Conservation (phyloP, 352 stramenopile species). For the Phytopythium ostracodes region DNA sequence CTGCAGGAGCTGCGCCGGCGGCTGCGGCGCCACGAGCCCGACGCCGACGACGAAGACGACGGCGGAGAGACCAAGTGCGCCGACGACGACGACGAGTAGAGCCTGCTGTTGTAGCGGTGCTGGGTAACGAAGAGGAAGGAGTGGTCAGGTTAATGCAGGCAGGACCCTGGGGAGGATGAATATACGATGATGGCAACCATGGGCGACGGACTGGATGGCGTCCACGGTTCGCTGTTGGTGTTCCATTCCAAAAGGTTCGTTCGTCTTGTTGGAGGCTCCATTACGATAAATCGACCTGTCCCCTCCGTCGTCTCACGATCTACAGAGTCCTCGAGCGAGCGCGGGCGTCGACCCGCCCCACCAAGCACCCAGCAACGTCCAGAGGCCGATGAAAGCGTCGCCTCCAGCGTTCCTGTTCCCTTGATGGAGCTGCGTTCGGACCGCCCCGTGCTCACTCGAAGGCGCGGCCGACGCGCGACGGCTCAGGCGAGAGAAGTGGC, state of each 20-base stretch:
- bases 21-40: slow-evolving; percentile 72
- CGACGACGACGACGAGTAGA: slow-evolving; percentile 39
- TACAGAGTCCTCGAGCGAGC: background rate
- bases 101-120: background rate
- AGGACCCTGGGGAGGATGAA: too few species aligned
- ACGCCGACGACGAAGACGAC: slow-evolving; percentile 38
- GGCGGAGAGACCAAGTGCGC: slow-evolving; percentile 41
- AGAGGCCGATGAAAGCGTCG: background rate
- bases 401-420: background rate
- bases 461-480: background rate
- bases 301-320: slow-evolving; percentile 1
- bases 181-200: background rate
- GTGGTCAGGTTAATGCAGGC: background rate
- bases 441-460: background rate
- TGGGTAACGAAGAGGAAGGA: background rate
- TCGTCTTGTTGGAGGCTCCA: slow-evolving; percentile 6
- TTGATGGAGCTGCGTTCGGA: background rate
- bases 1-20: slow-evolving; percentile 60
- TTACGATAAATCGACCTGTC: slow-evolving; percentile 2
- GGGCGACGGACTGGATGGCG: background rate
- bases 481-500: background rate
- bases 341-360: background rate
- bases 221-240: background rate
- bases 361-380: background rate
- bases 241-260: slow-evolving; percentile 5